Percentiles rank a stretch among this genome's conserved stretches.
Conservation (phyloP, 2,329 filamentous ascomycete genomes). For the Fusarium buharicum region DNA sequence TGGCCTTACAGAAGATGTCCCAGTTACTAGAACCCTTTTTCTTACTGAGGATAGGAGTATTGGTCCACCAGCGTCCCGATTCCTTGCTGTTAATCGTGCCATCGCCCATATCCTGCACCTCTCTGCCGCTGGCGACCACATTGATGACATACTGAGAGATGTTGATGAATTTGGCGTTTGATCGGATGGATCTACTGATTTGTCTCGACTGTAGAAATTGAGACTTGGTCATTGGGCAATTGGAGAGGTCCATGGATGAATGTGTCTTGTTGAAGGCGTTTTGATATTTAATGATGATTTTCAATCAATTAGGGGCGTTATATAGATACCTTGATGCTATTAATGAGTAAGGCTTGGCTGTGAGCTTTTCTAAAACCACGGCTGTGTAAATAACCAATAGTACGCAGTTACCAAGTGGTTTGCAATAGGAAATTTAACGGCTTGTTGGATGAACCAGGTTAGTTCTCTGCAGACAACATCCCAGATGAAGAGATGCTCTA, state of each 20-base stretch:
- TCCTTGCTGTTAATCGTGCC: slow-evolving; percentile 11
- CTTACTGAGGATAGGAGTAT: slow-evolving; percentile 13
- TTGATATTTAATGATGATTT: neutral
- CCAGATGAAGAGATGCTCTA: too few species aligned
- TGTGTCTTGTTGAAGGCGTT: neutral
- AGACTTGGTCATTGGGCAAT: slow-evolving; percentile 1
- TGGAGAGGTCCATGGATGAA: neutral
- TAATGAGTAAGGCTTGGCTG: too few species aligned
- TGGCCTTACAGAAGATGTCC: neutral
- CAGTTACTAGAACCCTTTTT: slow-evolving; percentile 14
- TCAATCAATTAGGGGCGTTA: neutral
- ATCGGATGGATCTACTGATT: slow-evolving; percentile 15
- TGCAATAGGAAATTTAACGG: too few species aligned
- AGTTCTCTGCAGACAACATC: too few species aligned
- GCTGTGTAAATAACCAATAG: too few species aligned
- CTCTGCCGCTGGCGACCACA: slow-evolving; percentile 13
- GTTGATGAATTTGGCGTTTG: slow-evolving; percentile 3
- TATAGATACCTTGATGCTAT: neutral
- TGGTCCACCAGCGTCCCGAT: slow-evolving; percentile 9
- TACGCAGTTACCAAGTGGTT: too few species aligned
- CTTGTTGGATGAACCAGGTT: too few species aligned
- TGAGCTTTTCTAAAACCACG: too few species aligned
- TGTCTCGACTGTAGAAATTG: neutral
- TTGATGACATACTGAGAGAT: slow-evolving; percentile 12
- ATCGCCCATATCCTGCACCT: slow-evolving; percentile 17